These are phyloP conservation scores for Coniella vitis DNA, from an alignment of 2,329 filamentous ascomycete species.

Conservation along the genomic window DNA sequence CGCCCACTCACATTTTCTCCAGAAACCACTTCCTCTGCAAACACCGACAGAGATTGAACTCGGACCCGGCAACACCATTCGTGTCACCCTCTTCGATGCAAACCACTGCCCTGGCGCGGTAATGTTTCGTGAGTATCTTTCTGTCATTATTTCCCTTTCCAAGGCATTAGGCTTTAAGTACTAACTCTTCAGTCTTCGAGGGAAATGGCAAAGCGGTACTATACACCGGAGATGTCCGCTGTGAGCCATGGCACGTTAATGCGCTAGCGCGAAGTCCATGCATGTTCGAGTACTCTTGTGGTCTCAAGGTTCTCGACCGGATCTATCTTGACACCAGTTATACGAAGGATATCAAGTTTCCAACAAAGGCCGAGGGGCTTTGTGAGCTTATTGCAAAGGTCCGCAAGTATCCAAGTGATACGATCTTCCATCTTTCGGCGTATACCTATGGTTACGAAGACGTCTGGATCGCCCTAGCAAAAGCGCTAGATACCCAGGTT, in stretches of 20 bases:
- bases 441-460: slow-evolving; percentile 88
- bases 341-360: slow-evolving; percentile 38
- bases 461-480: slow-evolving; percentile 77
- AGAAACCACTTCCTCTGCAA: slow-evolving; percentile 76
- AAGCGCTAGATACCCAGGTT: slow-evolving; percentile 59
- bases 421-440: slow-evolving; percentile 74
- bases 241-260: slow-evolving; percentile 82
- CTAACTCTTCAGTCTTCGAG: slow-evolving; percentile 57
- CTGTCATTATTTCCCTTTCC: no score
- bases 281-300: slow-evolving; percentile 65
- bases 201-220: slow-evolving; percentile 63
- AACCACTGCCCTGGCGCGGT: slow-evolving; percentile 88
- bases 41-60: slow-evolving; percentile 74
- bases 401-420: slow-evolving; percentile 60
- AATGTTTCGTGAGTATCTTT: slow-evolving; percentile 67
- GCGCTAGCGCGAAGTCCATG: slow-evolving; percentile 63
- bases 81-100: slow-evolving; percentile 80
- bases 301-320: slow-evolving; percentile 63
- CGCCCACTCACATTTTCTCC: slow-evolving; percentile 1
- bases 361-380: slow-evolving; percentile 67
- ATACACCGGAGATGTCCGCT: slow-evolving; percentile 84
- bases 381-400: slow-evolving; percentile 67
- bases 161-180: no score
- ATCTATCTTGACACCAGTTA: slow-evolving; percentile 91
- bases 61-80: slow-evolving; percentile 58